phyloP scores from a whole-genome alignment of 129 eudicot genomes.

The Sambucus nigra region DNA sequence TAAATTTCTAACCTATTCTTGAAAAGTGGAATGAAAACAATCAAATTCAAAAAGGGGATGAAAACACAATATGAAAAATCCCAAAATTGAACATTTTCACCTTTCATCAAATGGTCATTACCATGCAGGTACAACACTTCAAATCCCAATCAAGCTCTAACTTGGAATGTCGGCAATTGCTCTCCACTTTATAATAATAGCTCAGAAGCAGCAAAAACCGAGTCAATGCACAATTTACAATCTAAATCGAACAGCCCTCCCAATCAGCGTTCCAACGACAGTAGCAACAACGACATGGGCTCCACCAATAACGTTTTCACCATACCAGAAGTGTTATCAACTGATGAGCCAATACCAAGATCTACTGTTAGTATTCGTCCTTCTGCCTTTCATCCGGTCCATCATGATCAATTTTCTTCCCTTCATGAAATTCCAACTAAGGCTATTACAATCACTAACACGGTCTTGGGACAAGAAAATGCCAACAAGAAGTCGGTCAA shows the following conservation, averaged over 20 bases:
- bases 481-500: constrained; percentile 7
- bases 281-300: constrained; percentile 56
- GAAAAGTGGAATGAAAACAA: no score
- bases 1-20: no score
- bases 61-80: no score
- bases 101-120: background rate
- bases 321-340: constrained; percentile 27
- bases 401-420: constrained; percentile 5
- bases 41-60: no score
- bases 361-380: constrained; percentile 16
- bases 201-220: constrained; percentile 45
- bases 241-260: constrained; percentile 32
- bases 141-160: constrained; percentile 37
- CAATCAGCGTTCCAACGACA: constrained; percentile 42
- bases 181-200: constrained; percentile 45
- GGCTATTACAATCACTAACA: constrained; percentile 19
- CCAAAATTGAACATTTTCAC: background rate
- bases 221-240: constrained; percentile 25
- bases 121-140: constrained; percentile 47
- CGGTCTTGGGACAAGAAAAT: constrained; percentile 3
- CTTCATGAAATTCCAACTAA: constrained; percentile 10
- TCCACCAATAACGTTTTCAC: constrained; percentile 48
- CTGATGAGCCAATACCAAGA: constrained; percentile 20
- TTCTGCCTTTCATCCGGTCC: constrained; percentile 21
- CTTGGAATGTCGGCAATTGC: constrained; percentile 59